A percentile compares a stretch with the other conserved stretches of the same genome.
Conservation (phyloP, 2,329 filamentous ascomycete genomes). For the Neurospora sp. region DNA sequence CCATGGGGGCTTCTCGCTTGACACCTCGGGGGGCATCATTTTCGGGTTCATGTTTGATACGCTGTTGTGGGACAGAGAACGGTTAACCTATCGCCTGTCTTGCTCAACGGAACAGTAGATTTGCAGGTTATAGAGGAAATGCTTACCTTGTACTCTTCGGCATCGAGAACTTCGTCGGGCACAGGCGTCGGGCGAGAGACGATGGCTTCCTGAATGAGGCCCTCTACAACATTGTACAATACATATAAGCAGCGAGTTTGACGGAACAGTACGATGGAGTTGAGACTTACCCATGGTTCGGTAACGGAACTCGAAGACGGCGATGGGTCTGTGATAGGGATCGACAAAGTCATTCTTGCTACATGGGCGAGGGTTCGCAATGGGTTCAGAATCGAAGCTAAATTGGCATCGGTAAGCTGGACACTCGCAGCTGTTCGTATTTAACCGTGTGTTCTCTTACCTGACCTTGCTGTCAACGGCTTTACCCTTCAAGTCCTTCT, state of each 20-base stretch:
- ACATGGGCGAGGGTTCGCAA: neutral
- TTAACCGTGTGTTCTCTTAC: neutral
- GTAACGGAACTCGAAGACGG: slow-evolving; percentile 5
- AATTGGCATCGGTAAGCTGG: neutral
- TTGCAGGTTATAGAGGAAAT: neutral
- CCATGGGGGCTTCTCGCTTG: neutral
- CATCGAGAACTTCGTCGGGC: neutral
- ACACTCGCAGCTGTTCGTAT: too few species aligned
- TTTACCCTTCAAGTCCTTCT: slow-evolving; percentile 1
- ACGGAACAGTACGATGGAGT: neutral
- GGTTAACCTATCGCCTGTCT: neutral
- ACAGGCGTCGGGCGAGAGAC: neutral
- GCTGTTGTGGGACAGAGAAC: neutral
- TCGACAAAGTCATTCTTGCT: neutral
- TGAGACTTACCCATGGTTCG: neutral
- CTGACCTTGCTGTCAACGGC: neutral
- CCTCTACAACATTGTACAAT: neutral
- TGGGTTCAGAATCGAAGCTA: neutral
- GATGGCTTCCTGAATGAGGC: neutral
- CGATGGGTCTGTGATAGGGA: neutral
- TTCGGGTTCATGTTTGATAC: neutral
- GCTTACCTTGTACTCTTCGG: neutral
- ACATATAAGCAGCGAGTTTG: neutral
- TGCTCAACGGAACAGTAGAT: neutral
- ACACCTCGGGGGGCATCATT: neutral